Evolutionary conservation across 768 basidiomycete genomes (phyloP).

Genomic region (Cyclocybe aegerita): DNA sequence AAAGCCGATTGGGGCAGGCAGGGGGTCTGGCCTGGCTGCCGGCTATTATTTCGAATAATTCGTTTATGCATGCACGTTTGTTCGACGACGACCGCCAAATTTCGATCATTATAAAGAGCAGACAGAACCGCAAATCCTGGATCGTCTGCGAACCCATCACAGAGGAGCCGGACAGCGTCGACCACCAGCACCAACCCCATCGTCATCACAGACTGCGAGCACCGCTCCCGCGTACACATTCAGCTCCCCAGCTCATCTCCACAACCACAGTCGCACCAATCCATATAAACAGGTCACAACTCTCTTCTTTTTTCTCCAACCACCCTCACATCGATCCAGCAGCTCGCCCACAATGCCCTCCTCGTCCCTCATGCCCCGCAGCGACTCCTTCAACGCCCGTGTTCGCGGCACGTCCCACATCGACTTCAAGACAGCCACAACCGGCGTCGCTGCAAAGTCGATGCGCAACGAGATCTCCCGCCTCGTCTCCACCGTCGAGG

Average conservation of each 20-base stretch:
- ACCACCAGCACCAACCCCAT: slow-evolving; percentile 44
- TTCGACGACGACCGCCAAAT: slow-evolving; percentile 20
- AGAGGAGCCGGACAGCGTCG: slow-evolving; percentile 48
- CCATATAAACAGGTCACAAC: slow-evolving; percentile 46
- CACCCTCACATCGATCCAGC: slow-evolving; percentile 12
- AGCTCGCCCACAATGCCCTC: slow-evolving; percentile 45
- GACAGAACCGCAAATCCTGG: slow-evolving; percentile 6
- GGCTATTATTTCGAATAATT: slow-evolving; percentile 12
- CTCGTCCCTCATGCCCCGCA: slow-evolving; percentile 53
- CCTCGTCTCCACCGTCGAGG: slow-evolving; percentile 85
- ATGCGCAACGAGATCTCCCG: slow-evolving; percentile 98
- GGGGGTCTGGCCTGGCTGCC: slow-evolving; percentile 2
- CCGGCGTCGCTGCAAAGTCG: slow-evolving; percentile 89
- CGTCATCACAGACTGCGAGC: slow-evolving; percentile 63
- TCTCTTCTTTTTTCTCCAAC: slow-evolving; percentile 15
- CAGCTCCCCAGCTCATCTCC: slow-evolving; percentile 62
- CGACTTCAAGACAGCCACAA: slow-evolving; percentile 98
- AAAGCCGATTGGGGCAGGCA: slow-evolving; percentile 33
- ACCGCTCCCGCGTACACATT: slow-evolving; percentile 42
- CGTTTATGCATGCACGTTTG: slow-evolving; percentile 47
- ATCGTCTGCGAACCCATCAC: slow-evolving; percentile 34
- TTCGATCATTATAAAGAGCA: slow-evolving; percentile 18
- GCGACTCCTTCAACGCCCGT: slow-evolving; percentile 69
- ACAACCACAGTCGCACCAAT: slow-evolving; percentile 63
- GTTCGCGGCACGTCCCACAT: slow-evolving; percentile 78